These are phyloP conservation scores for Malus fusca DNA, from an alignment of 306 rosid genomes.

Conservation along the genomic window DNA sequence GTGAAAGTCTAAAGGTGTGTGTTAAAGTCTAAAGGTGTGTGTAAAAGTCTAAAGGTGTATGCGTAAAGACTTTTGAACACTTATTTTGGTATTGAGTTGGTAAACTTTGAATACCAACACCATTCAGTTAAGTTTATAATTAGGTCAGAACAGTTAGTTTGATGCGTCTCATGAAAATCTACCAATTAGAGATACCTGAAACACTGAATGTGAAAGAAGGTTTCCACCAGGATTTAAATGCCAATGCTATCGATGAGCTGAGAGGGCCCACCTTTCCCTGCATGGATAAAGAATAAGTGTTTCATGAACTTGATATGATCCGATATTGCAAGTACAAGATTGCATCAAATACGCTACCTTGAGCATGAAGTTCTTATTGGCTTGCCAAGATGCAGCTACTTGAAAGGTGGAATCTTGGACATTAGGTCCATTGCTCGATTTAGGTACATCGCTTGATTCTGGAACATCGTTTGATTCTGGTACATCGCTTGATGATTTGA, in stretches of 20 bases:
- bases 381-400: constrained; percentile 96
- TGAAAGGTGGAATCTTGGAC: constrained; percentile 73
- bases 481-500: not conserved
- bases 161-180: not conserved
- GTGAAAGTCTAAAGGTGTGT: too few relatives aligned
- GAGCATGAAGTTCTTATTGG: constrained; percentile 77
- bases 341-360: constrained; percentile 51
- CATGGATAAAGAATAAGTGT: constrained; percentile 17
- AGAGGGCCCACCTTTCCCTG: constrained; percentile 83
- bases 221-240: constrained; percentile 98
- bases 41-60: too few relatives aligned
- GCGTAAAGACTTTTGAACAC: too few relatives aligned
- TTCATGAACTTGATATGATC: constrained; percentile 21
- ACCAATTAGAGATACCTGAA: constrained; percentile 54
- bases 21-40: too few relatives aligned
- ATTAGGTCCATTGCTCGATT: constrained; percentile 35
- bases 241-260: constrained; percentile 62
- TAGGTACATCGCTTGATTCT: constrained; percentile 36
- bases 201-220: constrained; percentile 83
- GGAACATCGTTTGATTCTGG: constrained; percentile 34
- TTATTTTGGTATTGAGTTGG: too few relatives aligned
- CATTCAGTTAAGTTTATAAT: not conserved
- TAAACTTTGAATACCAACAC: too few relatives aligned
- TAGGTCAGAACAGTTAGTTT: not conserved
- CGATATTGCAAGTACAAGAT: constrained; percentile 2